Percentiles rank a stretch among this genome's conserved stretches.
These are phyloP conservation scores for Xylaria sp. DNA, from an alignment of 2,329 filamentous ascomycete species.

Conservation along the genomic window DNA sequence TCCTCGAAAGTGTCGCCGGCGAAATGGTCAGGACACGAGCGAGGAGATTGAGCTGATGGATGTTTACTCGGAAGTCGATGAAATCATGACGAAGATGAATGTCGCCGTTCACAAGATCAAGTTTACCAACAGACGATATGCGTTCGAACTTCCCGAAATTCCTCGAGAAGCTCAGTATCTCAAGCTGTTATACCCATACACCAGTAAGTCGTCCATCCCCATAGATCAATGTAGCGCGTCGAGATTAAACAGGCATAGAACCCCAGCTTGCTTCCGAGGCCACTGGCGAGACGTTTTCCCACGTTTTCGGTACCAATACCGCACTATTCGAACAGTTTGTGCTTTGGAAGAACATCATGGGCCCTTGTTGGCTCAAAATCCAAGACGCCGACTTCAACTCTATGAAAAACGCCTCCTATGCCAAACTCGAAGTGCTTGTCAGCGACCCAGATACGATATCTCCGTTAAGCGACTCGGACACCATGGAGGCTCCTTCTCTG, in stretches of 20 bases:
- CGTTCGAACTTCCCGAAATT: slow-evolving; percentile 83
- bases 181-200: slow-evolving; percentile 93
- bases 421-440: slow-evolving; percentile 86
- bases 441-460: slow-evolving; percentile 71
- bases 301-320: slow-evolving; percentile 89
- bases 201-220: slow-evolving; percentile 47
- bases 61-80: slow-evolving; percentile 84
- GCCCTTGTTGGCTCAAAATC: slow-evolving; percentile 94
- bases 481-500: slow-evolving; percentile 74
- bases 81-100: slow-evolving; percentile 78
- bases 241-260: slow-evolving; percentile 40
- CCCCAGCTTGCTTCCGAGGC: slow-evolving; percentile 63
- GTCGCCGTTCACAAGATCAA: slow-evolving; percentile 94
- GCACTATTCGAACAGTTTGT: slow-evolving; percentile 97
- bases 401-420: slow-evolving; percentile 91
- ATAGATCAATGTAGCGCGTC: neutral
- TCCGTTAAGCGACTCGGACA: slow-evolving; percentile 70
- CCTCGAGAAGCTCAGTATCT: slow-evolving; percentile 88
- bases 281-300: slow-evolving; percentile 84
- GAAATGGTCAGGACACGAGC: slow-evolving; percentile 60
- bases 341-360: slow-evolving; percentile 98
- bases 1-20: slow-evolving; percentile 60
- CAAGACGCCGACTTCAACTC: slow-evolving; percentile 76
- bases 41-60: slow-evolving; percentile 82
- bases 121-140: slow-evolving; percentile 81